A percentile compares a stretch with the other conserved stretches of the same genome.
Evolutionary conservation across 164 flowering plant genomes (phyloP).

Genomic region (Vitis cinerea): DNA sequence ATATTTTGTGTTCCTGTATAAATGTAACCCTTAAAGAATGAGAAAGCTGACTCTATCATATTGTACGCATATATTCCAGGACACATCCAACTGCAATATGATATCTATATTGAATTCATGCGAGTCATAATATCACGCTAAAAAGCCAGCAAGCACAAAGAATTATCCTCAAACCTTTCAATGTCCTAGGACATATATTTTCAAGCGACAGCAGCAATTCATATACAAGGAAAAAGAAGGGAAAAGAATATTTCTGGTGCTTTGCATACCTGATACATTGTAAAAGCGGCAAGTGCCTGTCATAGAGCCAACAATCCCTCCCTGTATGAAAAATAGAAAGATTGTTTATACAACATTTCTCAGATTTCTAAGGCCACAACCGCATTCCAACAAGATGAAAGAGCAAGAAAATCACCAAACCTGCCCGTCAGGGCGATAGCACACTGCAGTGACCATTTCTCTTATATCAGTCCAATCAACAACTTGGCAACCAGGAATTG

Average conservation of each 20-base stretch:
- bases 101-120: too few species aligned
- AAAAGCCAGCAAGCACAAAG: too few species aligned
- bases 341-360: background rate
- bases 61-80: too few species aligned
- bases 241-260: background rate
- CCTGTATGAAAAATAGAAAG: conserved; percentile 42
- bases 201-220: too few species aligned
- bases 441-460: conserved; percentile 82
- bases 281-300: conserved; percentile 70
- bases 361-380: background rate
- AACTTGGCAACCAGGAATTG: conserved; percentile 59
- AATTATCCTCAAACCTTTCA: too few species aligned
- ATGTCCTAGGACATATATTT: too few species aligned
- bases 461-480: conserved; percentile 77
- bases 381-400: conserved; percentile 7
- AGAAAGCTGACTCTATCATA: too few species aligned
- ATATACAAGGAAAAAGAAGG: background rate
- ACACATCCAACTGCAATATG: too few species aligned
- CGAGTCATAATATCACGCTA: too few species aligned
- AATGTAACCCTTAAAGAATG: too few species aligned
- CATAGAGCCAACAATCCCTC: conserved; percentile 73
- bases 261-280: conserved; percentile 56
- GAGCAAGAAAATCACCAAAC: conserved; percentile 32
- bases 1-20: too few species aligned
- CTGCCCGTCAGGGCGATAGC: conserved; percentile 86